Percentiles rank a stretch among this genome's conserved stretches.
phyloP scores from a whole-genome alignment of 1,284 basidiomycete genomes.

The Tausonia pullulans region DNA sequence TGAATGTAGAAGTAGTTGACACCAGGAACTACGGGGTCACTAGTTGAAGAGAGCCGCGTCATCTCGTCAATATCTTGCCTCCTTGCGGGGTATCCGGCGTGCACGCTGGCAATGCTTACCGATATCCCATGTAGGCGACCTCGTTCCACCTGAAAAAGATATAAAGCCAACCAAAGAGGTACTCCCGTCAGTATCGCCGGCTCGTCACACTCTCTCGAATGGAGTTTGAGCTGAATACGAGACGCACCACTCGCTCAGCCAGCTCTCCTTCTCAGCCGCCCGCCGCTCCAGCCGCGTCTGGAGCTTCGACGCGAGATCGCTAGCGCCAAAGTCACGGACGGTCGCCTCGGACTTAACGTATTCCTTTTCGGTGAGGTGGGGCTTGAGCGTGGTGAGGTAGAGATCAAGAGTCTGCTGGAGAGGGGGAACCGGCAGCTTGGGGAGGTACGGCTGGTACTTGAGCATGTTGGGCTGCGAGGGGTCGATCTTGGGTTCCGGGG shows the following conservation, averaged over 20 bases:
- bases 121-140: conserved; percentile 47
- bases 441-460: conserved; percentile 54
- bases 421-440: conserved; percentile 70
- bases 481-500: conserved; percentile 7
- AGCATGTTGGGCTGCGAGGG: conserved; percentile 12
- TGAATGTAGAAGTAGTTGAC: conserved; percentile 96
- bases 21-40: conserved; percentile 77
- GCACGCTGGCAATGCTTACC: background rate
- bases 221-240: too few relatives aligned
- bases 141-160: conserved; percentile 62
- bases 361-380: conserved; percentile 55
- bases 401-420: conserved; percentile 69
- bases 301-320: conserved; percentile 59
- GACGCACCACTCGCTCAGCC: conserved; percentile 73
- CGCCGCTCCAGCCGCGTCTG: conserved; percentile 68
- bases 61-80: conserved; percentile 40
- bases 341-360: conserved; percentile 48
- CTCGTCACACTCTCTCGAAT: too few relatives aligned
- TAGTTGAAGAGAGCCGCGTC: conserved; percentile 42
- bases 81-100: too few relatives aligned
- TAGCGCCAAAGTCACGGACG: conserved; percentile 60
- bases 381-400: conserved; percentile 72
- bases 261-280: conserved; percentile 54
- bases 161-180: too few relatives aligned
- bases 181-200: too few relatives aligned